Evolutionary conservation across 768 basidiomycete species (phyloP).

Genomic region (Rhodocollybia butyracea): DNA sequence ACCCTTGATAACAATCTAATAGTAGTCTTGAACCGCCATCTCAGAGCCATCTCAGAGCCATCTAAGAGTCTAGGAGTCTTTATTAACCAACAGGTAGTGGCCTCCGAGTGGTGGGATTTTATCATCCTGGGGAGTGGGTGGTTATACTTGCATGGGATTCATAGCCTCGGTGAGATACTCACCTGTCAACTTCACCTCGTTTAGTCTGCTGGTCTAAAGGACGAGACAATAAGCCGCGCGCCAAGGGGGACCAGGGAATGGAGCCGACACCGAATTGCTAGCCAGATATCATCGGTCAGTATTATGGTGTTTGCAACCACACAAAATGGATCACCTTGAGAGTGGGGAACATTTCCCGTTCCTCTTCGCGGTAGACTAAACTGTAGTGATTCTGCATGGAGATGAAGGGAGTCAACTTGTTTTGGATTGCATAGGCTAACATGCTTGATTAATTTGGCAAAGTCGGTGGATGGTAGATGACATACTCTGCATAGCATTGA

Average conservation of each 20-base stretch:
- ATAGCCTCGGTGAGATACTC: neutral
- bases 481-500: constrained; percentile 56
- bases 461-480: neutral
- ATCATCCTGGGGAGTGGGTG: constrained; percentile 18
- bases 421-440: constrained; percentile 56
- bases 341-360: constrained; percentile 63
- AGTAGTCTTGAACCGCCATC: no score
- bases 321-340: constrained; percentile 35
- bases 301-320: neutral
- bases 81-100: no score
- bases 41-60: no score
- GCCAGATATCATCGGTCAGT: neutral
- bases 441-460: neutral
- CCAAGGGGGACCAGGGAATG: constrained; percentile 61
- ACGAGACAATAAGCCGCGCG: constrained; percentile 46
- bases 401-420: constrained; percentile 59
- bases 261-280: constrained; percentile 51
- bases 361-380: constrained; percentile 62
- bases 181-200: constrained; percentile 34
- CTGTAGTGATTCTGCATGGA: constrained; percentile 71
- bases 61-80: no score
- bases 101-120: constrained; percentile 15
- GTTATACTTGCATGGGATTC: neutral
- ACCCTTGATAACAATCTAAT: no score
- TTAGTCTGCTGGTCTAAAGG: constrained; percentile 35